Evolutionary conservation across 2,329 filamentous ascomycete genomes (phyloP), one percentile per base, ranked within the genome.

Genomic region (Ceratocystis albifundus): DNA sequence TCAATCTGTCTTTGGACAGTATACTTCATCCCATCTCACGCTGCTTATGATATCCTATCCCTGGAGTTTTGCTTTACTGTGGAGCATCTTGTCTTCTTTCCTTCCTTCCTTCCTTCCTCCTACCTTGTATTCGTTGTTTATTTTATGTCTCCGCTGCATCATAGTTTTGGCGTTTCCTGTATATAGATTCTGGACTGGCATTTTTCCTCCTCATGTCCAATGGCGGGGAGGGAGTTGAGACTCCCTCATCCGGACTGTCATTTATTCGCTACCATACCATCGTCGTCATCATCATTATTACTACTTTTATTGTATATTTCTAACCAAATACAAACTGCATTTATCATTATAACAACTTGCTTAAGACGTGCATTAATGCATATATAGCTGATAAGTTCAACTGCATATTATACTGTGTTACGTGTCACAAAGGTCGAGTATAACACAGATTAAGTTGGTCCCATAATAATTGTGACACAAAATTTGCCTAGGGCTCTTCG

Each of bases 21-120:
- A 28, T 25, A 53, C 25, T 41, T 41, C 36, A 41, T 53, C 25
- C 25, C 48, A 53, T 28, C 25, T 63, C 59, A 67, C 62, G 66
- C 57, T 67, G 45, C 59, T 64, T 46, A 67, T 55, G 66, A 67
- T 67, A 61, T 64, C 44, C 57, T 65, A 44, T n/a, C 28, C 12
- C 41, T 30, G 48, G 64, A 20, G n/a, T 64, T 48, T 57, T 46
- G n/a, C 12, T 57, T 62, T 64, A 48, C 10, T 41, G 22, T 48
- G 22, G 20, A 45, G n/a, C 41, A 57, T 44, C 17, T 4, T 45
- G 25, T 59, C 57, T 10, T 53, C 6, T 53, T 53, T 53, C 20
- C 53, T 59, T 55, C 44, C 45, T 20, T 59, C 46, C 44, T 32
- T 20, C 17, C 50, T 62, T 45, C 20, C 41, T 63, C 45, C 41